Evolutionary conservation across 306 rosid genomes (phyloP), one percentile per base, ranked within the genome.

Genomic region (Gastrolobium villosum): DNA sequence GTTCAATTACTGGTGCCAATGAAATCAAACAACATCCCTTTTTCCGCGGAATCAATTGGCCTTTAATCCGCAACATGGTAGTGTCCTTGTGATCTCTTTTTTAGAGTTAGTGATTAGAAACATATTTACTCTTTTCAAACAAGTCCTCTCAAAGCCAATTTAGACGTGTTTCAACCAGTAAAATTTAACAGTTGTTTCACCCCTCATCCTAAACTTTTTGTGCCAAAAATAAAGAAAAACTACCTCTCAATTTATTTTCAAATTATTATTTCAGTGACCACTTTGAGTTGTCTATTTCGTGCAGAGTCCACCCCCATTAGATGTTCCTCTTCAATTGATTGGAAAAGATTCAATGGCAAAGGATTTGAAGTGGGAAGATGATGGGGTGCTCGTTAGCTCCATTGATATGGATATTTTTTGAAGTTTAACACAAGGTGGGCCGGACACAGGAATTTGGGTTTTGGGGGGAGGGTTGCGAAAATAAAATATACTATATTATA

Each of bases 1-100:
- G 97, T 66, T 88, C 98, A 54, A 86, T 28, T 11, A 84, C 88
- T 3, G 98, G 98, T 79, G 83, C 96, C 59, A 87, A 85, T 65
- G 99, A 95, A 87, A 91, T 95, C 90, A 93, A 95, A 65, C 87
- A 84, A 57, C 99, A 95, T 66, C 93, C 94, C 3, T 95, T 95
- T 70, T 95, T 95, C 85, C 96, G 90, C 4, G 97, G 93, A 78
- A 82, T 95, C 84, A 84, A 76, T 62, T 95, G 99, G 99, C 97
- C 99, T 75, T 82, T 89, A 75, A 92, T 95, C 76, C 97, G 98
- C 75, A 76, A 89, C 97, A 89, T 81, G 99, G 99, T 91, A 90
- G 8, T 56, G 60, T 41, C 74, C 53, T 48, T 77, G n/a, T 8
- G 4, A n/a, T 82, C 69, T 50, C 32, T 43, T 66, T 43, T 66